Evolutionary conservation across 2,329 filamentous ascomycete species (phyloP).

Genomic region (Talaromyces sp.): DNA sequence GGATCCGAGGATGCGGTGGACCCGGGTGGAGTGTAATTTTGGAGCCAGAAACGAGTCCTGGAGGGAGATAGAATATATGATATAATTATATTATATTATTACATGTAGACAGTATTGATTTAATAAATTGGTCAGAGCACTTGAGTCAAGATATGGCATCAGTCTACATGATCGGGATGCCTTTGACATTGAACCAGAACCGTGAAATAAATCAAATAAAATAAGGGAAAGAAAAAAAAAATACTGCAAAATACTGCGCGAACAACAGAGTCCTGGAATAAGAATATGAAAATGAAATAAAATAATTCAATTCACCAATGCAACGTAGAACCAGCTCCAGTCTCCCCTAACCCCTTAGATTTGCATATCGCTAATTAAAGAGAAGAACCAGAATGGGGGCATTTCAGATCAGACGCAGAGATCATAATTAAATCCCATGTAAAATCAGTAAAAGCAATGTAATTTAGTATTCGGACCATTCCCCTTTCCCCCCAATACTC

Average conservation of each 20-base stretch:
- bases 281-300: constrained; percentile 3
- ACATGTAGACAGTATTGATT: too few species aligned
- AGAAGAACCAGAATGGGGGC: too few species aligned
- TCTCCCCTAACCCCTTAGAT: neutral
- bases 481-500: constrained; percentile 23
- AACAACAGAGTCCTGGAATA: too few species aligned
- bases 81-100: too few species aligned
- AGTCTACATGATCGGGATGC: too few species aligned
- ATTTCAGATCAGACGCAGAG: too few species aligned
- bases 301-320: constrained; percentile 1
- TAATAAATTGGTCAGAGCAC: too few species aligned
- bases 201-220: neutral
- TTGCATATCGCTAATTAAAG: neutral
- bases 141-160: too few species aligned
- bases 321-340: neutral
- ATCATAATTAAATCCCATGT: neutral
- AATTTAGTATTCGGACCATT: constrained; percentile 20
- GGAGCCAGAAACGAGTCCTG: neutral
- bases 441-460: neutral
- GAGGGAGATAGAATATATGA: neutral
- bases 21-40: constrained; percentile 28
- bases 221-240: neutral
- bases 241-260: too few species aligned
- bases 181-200: neutral
- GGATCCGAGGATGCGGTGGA: constrained; percentile 43